Base-by-base conservation (phyloP, 495 filamentous ascomycete genomes). In the Penicillium canescens region DNA sequence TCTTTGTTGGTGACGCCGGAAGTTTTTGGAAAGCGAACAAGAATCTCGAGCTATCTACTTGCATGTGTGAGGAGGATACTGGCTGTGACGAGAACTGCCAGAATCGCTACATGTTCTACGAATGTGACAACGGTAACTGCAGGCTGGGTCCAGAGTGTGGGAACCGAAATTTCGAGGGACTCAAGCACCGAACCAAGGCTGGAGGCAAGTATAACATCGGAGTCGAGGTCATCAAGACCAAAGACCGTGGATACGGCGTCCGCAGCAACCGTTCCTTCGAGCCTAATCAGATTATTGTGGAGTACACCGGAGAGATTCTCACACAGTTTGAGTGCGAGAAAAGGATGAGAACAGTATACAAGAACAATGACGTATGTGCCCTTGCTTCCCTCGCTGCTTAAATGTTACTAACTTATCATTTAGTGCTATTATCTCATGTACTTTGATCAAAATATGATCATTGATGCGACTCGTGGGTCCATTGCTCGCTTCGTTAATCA, bases 401-500 rank as follows among this genome's bases (percentile, higher is more conserved):
- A 10, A 31, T 11, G 28, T 42, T 36, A 42, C 46, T 59, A 37
- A 66, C 58, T 36, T 57, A 42, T 61, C 40, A 14, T 46, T 18
- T 43, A 96, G 91, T 92, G 90, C 68, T 98, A 96, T 61, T 98
- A 98, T 69, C 74, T 98, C 40, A 98, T 98, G 94, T 90, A 89
- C 35, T 96, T 97, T 67, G 90, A 97, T 62, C 91, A 98, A 68
- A 91, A 93, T 73, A 95, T 98, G 89, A 96, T 98, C 62, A 96
- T 98, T 56, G 94, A 98, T 72, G 94, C 92, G 20, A 97, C 92
- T 42, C 87, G 90, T 46, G 94, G 94, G 59, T 94, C 89, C 50
- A 95, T 97, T 70, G 95, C 94, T 56, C 86, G 94, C 50, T 98
- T 98, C 74, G 91, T 98, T 69, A 98, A 98, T 63, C 94, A 98